phyloP scores from a whole-genome alignment of 2,329 filamentous ascomycete species.

The Ramichloridium luteum region DNA sequence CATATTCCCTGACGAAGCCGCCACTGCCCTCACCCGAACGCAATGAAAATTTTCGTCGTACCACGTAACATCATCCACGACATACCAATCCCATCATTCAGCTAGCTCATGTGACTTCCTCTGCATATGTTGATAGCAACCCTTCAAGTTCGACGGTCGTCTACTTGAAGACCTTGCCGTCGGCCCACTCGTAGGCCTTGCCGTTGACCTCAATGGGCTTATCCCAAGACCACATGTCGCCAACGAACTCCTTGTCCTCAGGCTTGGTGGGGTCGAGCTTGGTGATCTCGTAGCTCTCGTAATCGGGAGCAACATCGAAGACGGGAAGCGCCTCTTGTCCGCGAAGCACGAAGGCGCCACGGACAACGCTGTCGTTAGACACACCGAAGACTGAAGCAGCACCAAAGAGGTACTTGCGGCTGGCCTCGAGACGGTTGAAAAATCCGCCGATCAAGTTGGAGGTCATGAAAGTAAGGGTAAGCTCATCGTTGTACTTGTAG shows the following conservation, averaged over 20 bases:
- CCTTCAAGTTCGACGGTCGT: too few species aligned
- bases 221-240: slow-evolving; percentile 87
- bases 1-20: too few species aligned
- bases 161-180: slow-evolving; percentile 99
- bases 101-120: too few species aligned
- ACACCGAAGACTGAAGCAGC: slow-evolving; percentile 76
- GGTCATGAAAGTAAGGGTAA: slow-evolving; percentile 96
- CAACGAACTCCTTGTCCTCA: slow-evolving; percentile 75
- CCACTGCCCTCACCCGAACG: too few species aligned
- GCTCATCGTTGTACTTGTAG: slow-evolving; percentile 99
- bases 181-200: slow-evolving; percentile 80
- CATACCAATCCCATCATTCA: too few species aligned
- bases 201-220: slow-evolving; percentile 65
- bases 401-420: slow-evolving; percentile 97
- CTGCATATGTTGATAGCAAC: too few species aligned
- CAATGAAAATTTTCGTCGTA: too few species aligned
- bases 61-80: too few species aligned
- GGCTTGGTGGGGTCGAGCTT: slow-evolving; percentile 85
- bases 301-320: slow-evolving; percentile 95
- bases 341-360: slow-evolving; percentile 89
- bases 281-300: slow-evolving; percentile 88
- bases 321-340: slow-evolving; percentile 75
- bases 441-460: slow-evolving; percentile 97
- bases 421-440: slow-evolving; percentile 91
- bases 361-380: slow-evolving; percentile 79